Evolutionary conservation across 2,329 filamentous ascomycete genomes (phyloP).

Genomic region (Xylaria sp.): DNA sequence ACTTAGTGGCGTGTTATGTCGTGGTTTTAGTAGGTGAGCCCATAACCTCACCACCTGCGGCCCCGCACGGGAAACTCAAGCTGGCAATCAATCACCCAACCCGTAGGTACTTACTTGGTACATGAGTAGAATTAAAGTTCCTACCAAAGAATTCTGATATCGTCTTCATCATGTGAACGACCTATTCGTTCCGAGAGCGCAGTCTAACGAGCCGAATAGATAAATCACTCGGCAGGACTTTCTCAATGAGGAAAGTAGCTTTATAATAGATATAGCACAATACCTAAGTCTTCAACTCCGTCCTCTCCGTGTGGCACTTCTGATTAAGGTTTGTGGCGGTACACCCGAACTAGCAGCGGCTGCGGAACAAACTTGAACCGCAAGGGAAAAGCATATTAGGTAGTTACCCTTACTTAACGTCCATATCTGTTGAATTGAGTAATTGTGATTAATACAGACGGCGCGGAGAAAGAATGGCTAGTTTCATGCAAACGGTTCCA

Average conservation of each 20-base stretch:
- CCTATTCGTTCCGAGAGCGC: neutral
- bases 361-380: conserved; percentile 7
- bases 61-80: neutral
- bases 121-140: neutral
- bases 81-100: neutral
- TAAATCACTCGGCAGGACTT: neutral
- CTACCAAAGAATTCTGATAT: neutral
- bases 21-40: conserved; percentile 26
- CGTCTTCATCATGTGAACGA: neutral
- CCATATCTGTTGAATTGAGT: neutral
- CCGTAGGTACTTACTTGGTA: neutral
- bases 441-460: conserved; percentile 15
- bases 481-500: neutral
- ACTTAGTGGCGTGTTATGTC: conserved; percentile 30
- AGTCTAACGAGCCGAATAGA: neutral
- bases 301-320: neutral
- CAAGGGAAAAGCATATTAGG: too few relatives aligned
- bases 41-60: conserved; percentile 21
- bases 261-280: neutral
- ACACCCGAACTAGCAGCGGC: neutral
- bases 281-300: conserved; percentile 6
- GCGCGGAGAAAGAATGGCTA: conserved; percentile 10
- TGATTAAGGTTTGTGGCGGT: neutral
- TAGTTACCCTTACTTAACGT: too few relatives aligned
- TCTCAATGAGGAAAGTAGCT: neutral